Base-by-base conservation (phyloP, 139 green algal species). In the Microglena sp. region DNA sequence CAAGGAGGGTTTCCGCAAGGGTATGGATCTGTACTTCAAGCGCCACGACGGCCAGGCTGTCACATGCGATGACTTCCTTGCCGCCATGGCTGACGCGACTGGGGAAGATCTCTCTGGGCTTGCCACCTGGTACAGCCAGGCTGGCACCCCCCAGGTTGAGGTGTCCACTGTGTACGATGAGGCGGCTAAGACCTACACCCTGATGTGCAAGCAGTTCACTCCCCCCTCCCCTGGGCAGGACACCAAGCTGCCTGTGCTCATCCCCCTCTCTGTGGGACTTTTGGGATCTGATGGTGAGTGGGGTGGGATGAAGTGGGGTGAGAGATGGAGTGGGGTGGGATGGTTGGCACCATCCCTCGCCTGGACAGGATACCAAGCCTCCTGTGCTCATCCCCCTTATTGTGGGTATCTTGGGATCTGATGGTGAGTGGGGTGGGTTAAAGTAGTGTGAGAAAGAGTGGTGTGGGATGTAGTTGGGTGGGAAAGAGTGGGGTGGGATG, bases 1-100 rank as follows among this genome's bases (percentile, higher is more conserved):
- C 67, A 82, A 86, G 67, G 82, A 15, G 93, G n/a, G 93, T 40
- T 99, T 99, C 89, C 80, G 92, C 40, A 89, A 89, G 64, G 80
- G 93, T 64, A 97, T 97, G 87, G 92, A 98, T 78, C 80, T 97
- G 36, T 98, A 98, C 82, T 98, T 98, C 73, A 58, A 93, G 83
- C 83, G 92, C 22, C 90, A 98, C 72, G 93, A 98, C 66, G 93
- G 93, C 8, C 71, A 87, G 54, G 94, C 94, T 0, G 94, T 99
- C 8, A 98, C 94, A 0, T 97, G 91, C 65, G 94, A 99, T 61
- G 94, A 98, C 78, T 99, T 99, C 75, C 70, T 90, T 33, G 80
- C 81, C 0, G 94, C 94, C 40, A 98, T 99, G 94, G 82, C 83
- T 1, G 93, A 98, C 66, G 94, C 94, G 40, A 98, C 97, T 71